Conservation (phyloP, 805 yeast genomes). For the Saturnispora silvae region DNA sequence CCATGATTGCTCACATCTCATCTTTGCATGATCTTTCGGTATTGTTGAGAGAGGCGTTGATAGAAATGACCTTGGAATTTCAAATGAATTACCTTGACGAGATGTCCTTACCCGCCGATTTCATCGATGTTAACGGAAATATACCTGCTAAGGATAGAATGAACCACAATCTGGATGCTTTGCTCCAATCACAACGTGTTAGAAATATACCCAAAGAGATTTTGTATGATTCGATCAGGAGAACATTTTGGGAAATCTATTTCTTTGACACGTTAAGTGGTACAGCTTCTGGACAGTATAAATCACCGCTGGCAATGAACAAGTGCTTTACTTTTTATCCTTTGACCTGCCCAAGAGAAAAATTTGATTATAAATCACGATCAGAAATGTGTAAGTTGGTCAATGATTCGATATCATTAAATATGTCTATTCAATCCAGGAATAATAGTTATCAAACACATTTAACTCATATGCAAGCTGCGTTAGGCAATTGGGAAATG, state of each 20-base stretch:
- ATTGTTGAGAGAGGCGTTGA: constrained; percentile 32
- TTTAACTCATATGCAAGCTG: constrained; percentile 32
- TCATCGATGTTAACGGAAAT: constrained; percentile 27
- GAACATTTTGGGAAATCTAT: constrained; percentile 42
- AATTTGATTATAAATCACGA: constrained; percentile 38
- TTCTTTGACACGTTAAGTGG: constrained; percentile 44
- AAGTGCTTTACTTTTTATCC: constrained; percentile 33
- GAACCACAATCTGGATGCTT: neutral
- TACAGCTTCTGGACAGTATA: constrained; percentile 40
- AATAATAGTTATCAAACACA: constrained; percentile 29
- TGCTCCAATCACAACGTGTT: constrained; percentile 16
- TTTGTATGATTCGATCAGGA: constrained; percentile 29
- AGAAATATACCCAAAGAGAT: constrained; percentile 15
- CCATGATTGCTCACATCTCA: constrained; percentile 40
- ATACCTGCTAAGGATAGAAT: constrained; percentile 12
- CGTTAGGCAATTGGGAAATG: constrained; percentile 42
- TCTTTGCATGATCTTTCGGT: constrained; percentile 38
- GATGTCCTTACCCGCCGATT: constrained; percentile 18
- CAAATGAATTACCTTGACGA: constrained; percentile 32
- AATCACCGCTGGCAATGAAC: constrained; percentile 29
- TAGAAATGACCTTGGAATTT: constrained; percentile 29
- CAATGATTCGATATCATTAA: constrained; percentile 38
- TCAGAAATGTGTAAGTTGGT: constrained; percentile 38
- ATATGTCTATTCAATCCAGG: constrained; percentile 33
- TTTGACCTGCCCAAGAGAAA: constrained; percentile 22